Base-by-base conservation (phyloP, 1,139 yeast genomes). In the Oligophagozyma castellii region DNA sequence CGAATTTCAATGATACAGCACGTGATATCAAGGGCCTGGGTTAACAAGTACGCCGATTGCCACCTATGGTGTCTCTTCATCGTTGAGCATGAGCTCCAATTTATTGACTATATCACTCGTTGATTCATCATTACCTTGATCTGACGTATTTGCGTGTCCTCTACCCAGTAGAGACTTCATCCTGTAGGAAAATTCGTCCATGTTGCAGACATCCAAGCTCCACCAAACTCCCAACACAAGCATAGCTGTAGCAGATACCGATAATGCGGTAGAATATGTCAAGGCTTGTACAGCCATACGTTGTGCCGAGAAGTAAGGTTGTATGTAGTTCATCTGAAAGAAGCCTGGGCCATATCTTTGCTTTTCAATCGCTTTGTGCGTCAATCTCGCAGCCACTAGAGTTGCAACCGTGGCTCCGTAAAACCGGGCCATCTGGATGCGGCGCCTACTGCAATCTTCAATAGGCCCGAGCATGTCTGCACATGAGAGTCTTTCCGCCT, bases 251-350 rank as follows among this genome's bases (percentile, higher is more conserved):
- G 83, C 70, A 2, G 83, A 67, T 1, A 74, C 66, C 5, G 95
- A 80, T 16, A 84, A 58, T 27, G 79, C 55, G 0, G 93, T 70
- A 0, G 94, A 93, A 23, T 81, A 74, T 0, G 79, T 73, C 4
- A 86, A 84, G 0, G 95, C 96, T 21, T 73, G 73, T 16, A 83
- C 72, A 2, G 95, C 95, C 53, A 86, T 95, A 29, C 72, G 67
- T 35, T 81, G 73, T 51, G 78, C 73, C 29, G 78, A 77, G 49
- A 77, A 79, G 27, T 75, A 65, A 3, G 95, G 95, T 2, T 93
- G 93, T 26, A 72, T 67, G 46, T 83, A 89, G 54, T 86, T 84
- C 5, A 89, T 84, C 44, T 80, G 84, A 53, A 81, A 84, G 38
- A 74, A 61, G 14, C 68, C 67, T 8, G 95, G 95, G 2, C 73